Evolutionary conservation across 306 rosid genomes (phyloP).

Genomic region (Cucumis cinereus): DNA sequence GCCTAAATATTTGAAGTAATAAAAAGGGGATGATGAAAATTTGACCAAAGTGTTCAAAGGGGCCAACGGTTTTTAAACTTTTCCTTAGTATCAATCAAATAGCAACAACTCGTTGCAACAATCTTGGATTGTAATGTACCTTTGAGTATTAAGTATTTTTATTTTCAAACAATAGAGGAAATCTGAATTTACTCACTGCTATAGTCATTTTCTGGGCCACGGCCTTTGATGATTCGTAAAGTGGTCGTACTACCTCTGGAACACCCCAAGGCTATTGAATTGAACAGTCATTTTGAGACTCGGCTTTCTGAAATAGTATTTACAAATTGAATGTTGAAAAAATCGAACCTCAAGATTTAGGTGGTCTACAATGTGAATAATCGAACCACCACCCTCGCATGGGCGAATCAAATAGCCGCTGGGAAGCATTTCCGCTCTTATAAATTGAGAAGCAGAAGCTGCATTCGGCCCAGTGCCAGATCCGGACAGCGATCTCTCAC

Average conservation of each 20-base stretch:
- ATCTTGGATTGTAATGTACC: not conserved
- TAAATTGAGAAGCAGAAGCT: slow-evolving; percentile 67
- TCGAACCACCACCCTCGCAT: slow-evolving; percentile 97
- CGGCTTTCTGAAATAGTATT: not conserved
- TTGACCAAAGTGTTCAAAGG: not conserved
- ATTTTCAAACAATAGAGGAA: not conserved
- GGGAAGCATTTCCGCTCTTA: slow-evolving; percentile 78
- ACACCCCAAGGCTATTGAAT: slow-evolving; percentile 75
- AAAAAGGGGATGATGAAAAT: slow-evolving; percentile 12
- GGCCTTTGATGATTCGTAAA: slow-evolving; percentile 83
- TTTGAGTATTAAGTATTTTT: not conserved
- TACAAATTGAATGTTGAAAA: not conserved
- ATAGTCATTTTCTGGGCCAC: slow-evolving; percentile 88
- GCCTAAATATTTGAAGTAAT: slow-evolving; percentile 24
- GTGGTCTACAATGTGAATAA: slow-evolving; percentile 92
- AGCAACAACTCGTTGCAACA: not conserved
- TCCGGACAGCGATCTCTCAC: slow-evolving; percentile 96
- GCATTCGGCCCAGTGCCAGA: slow-evolving; percentile 81
- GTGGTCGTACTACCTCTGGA: slow-evolving; percentile 93
- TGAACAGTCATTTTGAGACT: not conserved
- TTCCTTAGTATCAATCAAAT: not conserved
- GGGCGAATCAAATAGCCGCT: slow-evolving; percentile 95
- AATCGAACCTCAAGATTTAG: slow-evolving; percentile 73
- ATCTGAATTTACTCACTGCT: slow-evolving; percentile 41
- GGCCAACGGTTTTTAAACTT: not conserved